These are phyloP conservation scores for Acer saccharum DNA, from an alignment of 345 rosid species.

Conservation along the genomic window DNA sequence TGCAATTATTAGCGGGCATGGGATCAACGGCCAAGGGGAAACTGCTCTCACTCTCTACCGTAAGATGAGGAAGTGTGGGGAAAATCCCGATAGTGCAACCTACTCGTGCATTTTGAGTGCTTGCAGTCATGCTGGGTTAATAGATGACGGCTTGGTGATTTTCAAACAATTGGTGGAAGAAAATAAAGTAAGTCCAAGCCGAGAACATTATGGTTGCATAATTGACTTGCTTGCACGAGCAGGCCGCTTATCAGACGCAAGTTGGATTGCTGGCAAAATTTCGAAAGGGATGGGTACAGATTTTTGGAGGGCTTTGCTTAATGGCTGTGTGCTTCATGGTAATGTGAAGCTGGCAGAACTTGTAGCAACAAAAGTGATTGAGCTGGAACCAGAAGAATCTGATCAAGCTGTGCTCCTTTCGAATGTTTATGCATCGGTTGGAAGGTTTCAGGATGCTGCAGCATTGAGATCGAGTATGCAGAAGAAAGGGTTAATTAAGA, in stretches of 20 bases:
- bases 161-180: constrained; percentile 41
- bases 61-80: constrained; percentile 38
- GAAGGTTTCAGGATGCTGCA: constrained; percentile 55
- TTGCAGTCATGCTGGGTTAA: constrained; percentile 47
- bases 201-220: constrained; percentile 42
- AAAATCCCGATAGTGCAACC: constrained; percentile 40
- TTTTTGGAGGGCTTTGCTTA: constrained; percentile 44
- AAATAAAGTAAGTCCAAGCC: constrained; percentile 32
- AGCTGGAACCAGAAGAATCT: constrained; percentile 27
- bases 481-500: constrained; percentile 34
- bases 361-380: constrained; percentile 32
- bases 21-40: constrained; percentile 42
- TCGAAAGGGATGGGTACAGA: constrained; percentile 32
- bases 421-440: constrained; percentile 46
- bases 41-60: constrained; percentile 35
- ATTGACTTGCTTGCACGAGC: constrained; percentile 44
- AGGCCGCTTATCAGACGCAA: constrained; percentile 43
- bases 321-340: constrained; percentile 42
- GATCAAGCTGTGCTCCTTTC: constrained; percentile 41
- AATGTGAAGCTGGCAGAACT: constrained; percentile 41
- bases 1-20: constrained; percentile 44
- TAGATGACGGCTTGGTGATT: constrained; percentile 40
- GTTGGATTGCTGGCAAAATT: constrained; percentile 18
- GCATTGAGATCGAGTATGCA: constrained; percentile 35
- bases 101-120: constrained; percentile 40